A percentile compares a stretch with the other conserved stretches of the same genome.
These are phyloP conservation scores for barley (Hordeum vulgare) DNA, from an alignment of 176 grass and related monocot species.

Conservation along the genomic window MorexV3_pseudomolecules_assembly NC_058521.1:510580572-510581071, in stretches of 20 bases:
- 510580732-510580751: slow-evolving; percentile 42
- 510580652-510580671: slow-evolving; percentile 53
- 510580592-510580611: slow-evolving; percentile 44
- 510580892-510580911: slow-evolving; percentile 69
- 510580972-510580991: neutral
- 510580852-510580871: slow-evolving; percentile 43
- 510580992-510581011: slow-evolving; percentile 6
- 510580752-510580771: slow-evolving; percentile 45
- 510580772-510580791: slow-evolving; percentile 5
- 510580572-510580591: slow-evolving; percentile 56
- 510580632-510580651: slow-evolving; percentile 37
- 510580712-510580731: slow-evolving; percentile 41
- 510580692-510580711: slow-evolving; percentile 35
- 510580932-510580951: slow-evolving; percentile 45
- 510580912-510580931: slow-evolving; percentile 55
- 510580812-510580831: neutral
- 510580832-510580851: neutral
- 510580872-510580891: slow-evolving; percentile 52
- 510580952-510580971: neutral
- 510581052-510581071: neutral
- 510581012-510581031: slow-evolving; percentile 5
- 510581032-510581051: neutral
- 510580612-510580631: slow-evolving; percentile 48
- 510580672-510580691: slow-evolving; percentile 37
- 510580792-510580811: slow-evolving; percentile 2